Evolutionary conservation across 768 basidiomycete species (phyloP), one percentile per base, ranked within the genome.

Genomic region (Tulasnella sp.): DNA sequence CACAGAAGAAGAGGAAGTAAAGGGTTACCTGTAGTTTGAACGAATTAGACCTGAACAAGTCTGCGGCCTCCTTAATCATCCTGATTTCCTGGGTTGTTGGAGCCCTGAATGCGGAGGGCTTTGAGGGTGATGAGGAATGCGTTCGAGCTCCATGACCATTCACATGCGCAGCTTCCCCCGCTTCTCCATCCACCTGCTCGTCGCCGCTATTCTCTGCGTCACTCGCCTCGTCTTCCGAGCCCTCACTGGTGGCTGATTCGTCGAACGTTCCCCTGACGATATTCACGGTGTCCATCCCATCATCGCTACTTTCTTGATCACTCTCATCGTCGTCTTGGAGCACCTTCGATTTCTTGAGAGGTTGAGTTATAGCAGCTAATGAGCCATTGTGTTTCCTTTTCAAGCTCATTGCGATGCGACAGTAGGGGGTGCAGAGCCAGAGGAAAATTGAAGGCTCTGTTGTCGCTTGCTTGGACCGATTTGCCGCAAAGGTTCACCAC

Each of bases 21-120:
- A 16, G 80, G 16, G 86, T 16, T 71, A 93, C 93, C 88, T 96
- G 94, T 12, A 97, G 88, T 82, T 94, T 94, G 87, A 97, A 96
- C 2, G 93, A 90, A 77, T 88, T 92, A 0, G 94, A 96, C 82
- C 89, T 88, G 84, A 91, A 95, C 31, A 95, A 86, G 79, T 94
- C 90, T 36, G 89, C 87, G 21, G 92, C 92, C 81, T 94, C 93
- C 83, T 91, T 92, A 81, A 96, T 91, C 8, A 85, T 85, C 77
- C 90, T 88, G 71, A 96, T 86, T 84, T 96, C 93, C 76, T 83
- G 83, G n/a, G 81, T 82, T 0, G 86, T 86, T 1, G 85, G 85
- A 2, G 85, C 83, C 27, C 71, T 24, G 39, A 82, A 68, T 12
- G 62, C 83, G 85, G 6, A 84, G 77, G 46, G 82, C 82, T 80